These are phyloP conservation scores for Chara braunii DNA, from an alignment of 139 green algal species.

Conservation along the genomic window DNA sequence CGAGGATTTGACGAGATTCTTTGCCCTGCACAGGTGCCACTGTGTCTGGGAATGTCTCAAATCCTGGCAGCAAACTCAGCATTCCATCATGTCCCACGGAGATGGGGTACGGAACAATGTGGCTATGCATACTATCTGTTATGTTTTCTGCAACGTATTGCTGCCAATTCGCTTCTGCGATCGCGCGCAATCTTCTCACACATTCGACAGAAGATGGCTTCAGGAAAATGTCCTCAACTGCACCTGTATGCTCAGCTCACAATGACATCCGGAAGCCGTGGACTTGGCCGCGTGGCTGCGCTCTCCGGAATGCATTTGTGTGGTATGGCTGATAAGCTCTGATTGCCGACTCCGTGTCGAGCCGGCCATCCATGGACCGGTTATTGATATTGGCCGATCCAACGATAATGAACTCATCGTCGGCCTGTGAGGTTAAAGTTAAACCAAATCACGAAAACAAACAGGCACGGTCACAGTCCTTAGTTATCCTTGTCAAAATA, in stretches of 20 bases:
- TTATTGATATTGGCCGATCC: conserved; percentile 56
- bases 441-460: no score
- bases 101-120: conserved; percentile 20
- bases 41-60: conserved; percentile 41
- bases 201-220: conserved; percentile 8
- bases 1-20: no score
- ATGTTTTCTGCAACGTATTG: not conserved
- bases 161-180: conserved; percentile 18
- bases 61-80: conserved; percentile 13
- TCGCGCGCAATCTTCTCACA: conserved; percentile 13
- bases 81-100: conserved; percentile 32
- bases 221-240: conserved; percentile 1
- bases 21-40: no score
- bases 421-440: no score
- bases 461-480: no score
- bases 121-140: conserved; percentile 10
- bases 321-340: conserved; percentile 46
- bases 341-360: conserved; percentile 56
- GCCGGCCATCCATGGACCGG: conserved; percentile 31
- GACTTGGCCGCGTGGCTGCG: conserved; percentile 32
- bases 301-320: no score
- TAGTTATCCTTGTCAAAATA: no score
- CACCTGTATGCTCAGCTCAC: conserved; percentile 45
- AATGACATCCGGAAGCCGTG: conserved; percentile 48
- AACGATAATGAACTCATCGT: conserved; percentile 56